These are phyloP conservation scores for Pseudonitzschia multiseries DNA, from an alignment of 108 stramenopile species.

Conservation along the genomic window DNA sequence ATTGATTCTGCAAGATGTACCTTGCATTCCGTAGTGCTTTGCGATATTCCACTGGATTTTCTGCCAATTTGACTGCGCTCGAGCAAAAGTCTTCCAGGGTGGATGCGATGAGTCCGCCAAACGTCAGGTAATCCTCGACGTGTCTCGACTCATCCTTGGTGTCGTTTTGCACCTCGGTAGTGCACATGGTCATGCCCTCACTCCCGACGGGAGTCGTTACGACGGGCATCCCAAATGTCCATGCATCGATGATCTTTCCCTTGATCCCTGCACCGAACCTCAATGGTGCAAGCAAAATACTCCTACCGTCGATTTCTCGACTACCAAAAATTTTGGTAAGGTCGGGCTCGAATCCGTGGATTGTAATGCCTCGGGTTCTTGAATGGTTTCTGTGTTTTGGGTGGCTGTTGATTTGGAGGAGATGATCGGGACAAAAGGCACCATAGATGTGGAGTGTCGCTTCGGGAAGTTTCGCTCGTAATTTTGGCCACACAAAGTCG, in stretches of 20 bases:
- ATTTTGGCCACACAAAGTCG: slow-evolving; percentile 61
- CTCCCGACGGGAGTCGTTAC: slow-evolving; percentile 74
- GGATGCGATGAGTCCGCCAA: slow-evolving; percentile 53
- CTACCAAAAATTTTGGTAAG: slow-evolving; percentile 36
- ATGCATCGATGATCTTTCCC: slow-evolving; percentile 83
- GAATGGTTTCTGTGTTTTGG: slow-evolving; percentile 16
- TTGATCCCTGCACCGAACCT: slow-evolving; percentile 86
- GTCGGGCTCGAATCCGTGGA: slow-evolving; percentile 55
- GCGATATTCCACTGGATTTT: slow-evolving; percentile 27
- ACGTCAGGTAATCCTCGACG: slow-evolving; percentile 11
- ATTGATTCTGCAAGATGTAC: slow-evolving; percentile 32
- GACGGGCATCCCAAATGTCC: slow-evolving; percentile 72
- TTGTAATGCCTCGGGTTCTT: slow-evolving; percentile 45
- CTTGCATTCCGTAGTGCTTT: slow-evolving; percentile 24
- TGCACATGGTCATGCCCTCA: slow-evolving; percentile 56
- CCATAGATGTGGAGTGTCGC: slow-evolving; percentile 63
- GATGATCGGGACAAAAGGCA: slow-evolving; percentile 52
- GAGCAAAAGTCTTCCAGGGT: slow-evolving; percentile 48
- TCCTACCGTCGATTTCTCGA: neutral
- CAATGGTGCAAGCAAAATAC: slow-evolving; percentile 73
- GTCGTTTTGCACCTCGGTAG: neutral
- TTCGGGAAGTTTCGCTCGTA: slow-evolving; percentile 45
- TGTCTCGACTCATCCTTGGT: neutral
- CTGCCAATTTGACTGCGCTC: slow-evolving; percentile 47
- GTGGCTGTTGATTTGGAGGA: slow-evolving; percentile 12